These are phyloP conservation scores for Didymella keratinophila DNA, from an alignment of 2,329 filamentous ascomycete species.

Conservation along the genomic window DNA sequence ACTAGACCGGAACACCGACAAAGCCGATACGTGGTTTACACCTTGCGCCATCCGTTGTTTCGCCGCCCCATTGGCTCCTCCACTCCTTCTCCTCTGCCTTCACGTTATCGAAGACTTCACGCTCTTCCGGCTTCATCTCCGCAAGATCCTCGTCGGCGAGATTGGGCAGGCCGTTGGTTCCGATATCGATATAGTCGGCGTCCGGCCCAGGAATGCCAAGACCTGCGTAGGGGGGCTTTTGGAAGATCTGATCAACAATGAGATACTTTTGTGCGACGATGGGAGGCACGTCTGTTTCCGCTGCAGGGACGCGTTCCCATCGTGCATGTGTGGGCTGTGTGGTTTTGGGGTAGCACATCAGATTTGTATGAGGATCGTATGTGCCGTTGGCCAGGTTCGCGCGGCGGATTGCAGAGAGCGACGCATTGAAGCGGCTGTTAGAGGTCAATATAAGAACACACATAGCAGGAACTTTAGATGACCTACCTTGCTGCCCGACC, in stretches of 20 bases:
- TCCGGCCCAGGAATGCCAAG: slow-evolving; percentile 68
- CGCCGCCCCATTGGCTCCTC: slow-evolving; percentile 77
- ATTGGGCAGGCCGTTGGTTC: slow-evolving; percentile 65
- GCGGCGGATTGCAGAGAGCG: slow-evolving; percentile 72
- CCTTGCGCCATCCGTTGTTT: slow-evolving; percentile 64
- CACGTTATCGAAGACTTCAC: slow-evolving; percentile 74
- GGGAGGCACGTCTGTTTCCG: slow-evolving; percentile 57
- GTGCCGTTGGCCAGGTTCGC: slow-evolving; percentile 73
- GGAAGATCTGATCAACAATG: slow-evolving; percentile 67
- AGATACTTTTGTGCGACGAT: slow-evolving; percentile 68
- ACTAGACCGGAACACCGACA: slow-evolving; percentile 58
- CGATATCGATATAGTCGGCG: slow-evolving; percentile 58
- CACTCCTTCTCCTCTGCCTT: slow-evolving; percentile 71
- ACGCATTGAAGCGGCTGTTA: slow-evolving; percentile 81
- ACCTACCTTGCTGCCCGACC: slow-evolving; percentile 85
- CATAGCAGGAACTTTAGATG: not conserved
- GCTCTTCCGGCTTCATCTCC: slow-evolving; percentile 73
- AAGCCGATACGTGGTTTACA: slow-evolving; percentile 58
- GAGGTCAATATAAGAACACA: slow-evolving; percentile 25
- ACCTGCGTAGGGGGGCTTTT: slow-evolving; percentile 65
- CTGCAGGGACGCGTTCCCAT: slow-evolving; percentile 74
- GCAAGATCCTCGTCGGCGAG: slow-evolving; percentile 71
- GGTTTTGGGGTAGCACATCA: slow-evolving; percentile 83
- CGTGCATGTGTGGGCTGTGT: slow-evolving; percentile 90
- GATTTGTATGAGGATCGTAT: slow-evolving; percentile 94